Conservation (phyloP, 83 land plant species). For the Diphasiastrum complanatum region DNA sequence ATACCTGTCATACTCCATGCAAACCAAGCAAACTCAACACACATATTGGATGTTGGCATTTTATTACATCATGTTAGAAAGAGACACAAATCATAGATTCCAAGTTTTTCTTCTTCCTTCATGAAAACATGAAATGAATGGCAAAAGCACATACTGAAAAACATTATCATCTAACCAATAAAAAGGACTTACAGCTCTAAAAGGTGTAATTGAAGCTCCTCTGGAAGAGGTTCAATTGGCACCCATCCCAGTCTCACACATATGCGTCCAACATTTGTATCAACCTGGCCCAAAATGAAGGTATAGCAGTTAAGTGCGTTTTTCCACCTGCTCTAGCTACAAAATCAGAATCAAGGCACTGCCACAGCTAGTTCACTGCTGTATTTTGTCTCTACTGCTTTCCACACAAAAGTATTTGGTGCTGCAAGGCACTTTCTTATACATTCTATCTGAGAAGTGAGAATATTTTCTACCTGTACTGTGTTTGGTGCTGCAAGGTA, state of each 20-base stretch:
- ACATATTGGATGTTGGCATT: neutral
- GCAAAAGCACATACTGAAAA: neutral
- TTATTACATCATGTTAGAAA: neutral
- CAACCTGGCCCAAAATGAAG: constrained; percentile 49
- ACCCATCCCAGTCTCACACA: constrained; percentile 98
- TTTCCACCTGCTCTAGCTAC: neutral
- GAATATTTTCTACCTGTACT: too few relatives aligned
- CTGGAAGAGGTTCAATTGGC: constrained; percentile 90
- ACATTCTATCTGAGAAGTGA: too few relatives aligned
- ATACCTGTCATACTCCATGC: constrained; percentile 53
- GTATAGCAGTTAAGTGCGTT: neutral
- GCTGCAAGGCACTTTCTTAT: too few relatives aligned
- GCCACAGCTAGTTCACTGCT: neutral
- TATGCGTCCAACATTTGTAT: constrained; percentile 95
- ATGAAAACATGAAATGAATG: neutral
- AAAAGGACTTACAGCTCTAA: constrained; percentile 71
- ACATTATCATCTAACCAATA: neutral
- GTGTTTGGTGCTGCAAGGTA: too few relatives aligned
- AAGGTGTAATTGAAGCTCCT: constrained; percentile 83
- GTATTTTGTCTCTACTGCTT: too few relatives aligned
- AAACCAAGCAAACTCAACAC: constrained; percentile 11
- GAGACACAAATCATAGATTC: neutral
- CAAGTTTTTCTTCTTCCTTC: neutral
- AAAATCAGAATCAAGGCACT: neutral
- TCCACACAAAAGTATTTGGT: too few relatives aligned